phyloP scores from a whole-genome alignment of 169 alveolate species.

The Cardiosporidium cionae region DNA sequence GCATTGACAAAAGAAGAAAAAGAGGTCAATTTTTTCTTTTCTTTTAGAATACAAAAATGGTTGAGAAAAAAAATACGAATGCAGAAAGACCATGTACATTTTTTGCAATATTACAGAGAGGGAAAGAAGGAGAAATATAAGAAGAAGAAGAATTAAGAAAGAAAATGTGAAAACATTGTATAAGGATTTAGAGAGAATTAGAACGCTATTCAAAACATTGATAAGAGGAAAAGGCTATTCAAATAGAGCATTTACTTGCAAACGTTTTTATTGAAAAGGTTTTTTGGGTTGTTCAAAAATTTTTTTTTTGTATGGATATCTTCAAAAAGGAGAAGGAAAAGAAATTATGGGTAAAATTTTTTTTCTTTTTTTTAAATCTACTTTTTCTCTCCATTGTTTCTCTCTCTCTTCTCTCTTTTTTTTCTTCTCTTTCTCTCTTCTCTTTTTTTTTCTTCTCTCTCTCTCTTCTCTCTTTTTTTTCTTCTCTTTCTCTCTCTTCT shows the following conservation, averaged over 20 bases:
- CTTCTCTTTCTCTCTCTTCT: neutral
- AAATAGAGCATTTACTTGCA: too few species aligned
- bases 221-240: too few species aligned
- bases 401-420: neutral
- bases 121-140: constrained; percentile 70
- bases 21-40: constrained; percentile 21
- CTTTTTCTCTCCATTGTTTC: neutral
- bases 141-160: constrained; percentile 60
- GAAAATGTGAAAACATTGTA: constrained; percentile 12
- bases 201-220: too few species aligned
- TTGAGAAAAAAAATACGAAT: neutral
- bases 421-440: neutral
- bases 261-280: too few species aligned
- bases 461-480: neutral
- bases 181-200: constrained; percentile 18
- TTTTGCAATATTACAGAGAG: constrained; percentile 32
- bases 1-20: constrained; percentile 61
- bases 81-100: neutral
- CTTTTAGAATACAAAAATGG: neutral
- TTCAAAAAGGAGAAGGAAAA: too few species aligned
- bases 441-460: neutral
- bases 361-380: neutral
- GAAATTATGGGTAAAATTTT: too few species aligned
- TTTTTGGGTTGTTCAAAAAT: too few species aligned
- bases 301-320: too few species aligned